Conservation (phyloP, 2,329 filamentous ascomycete genomes). For the Fusarium aywerte region DNA sequence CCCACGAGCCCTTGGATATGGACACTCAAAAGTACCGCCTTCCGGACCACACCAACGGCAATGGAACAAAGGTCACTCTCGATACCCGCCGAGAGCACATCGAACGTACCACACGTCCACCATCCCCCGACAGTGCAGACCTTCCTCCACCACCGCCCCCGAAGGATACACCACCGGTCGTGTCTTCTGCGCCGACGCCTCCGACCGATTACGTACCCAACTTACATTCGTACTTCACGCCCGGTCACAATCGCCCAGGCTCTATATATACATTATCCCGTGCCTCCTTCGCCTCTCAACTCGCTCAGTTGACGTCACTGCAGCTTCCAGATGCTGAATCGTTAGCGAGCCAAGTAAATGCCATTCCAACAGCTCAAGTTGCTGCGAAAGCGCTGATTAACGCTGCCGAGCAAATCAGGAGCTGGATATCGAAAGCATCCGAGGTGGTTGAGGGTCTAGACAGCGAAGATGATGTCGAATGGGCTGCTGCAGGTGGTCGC, state of each 20-base stretch:
- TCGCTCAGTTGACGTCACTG: slow-evolving; percentile 90
- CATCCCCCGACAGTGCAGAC: slow-evolving; percentile 51
- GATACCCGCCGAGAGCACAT: slow-evolving; percentile 69
- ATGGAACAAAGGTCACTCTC: slow-evolving; percentile 72
- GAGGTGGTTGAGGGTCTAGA: slow-evolving; percentile 90
- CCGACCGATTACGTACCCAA: slow-evolving; percentile 61
- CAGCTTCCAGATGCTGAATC: slow-evolving; percentile 87
- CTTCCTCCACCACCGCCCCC: slow-evolving; percentile 55
- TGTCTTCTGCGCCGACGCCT: slow-evolving; percentile 44
- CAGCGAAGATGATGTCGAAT: slow-evolving; percentile 96
- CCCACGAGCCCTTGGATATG: slow-evolving; percentile 66
- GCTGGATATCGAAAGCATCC: slow-evolving; percentile 92
- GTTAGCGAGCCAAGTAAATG: slow-evolving; percentile 82
- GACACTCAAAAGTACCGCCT: slow-evolving; percentile 80
- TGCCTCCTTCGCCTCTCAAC: slow-evolving; percentile 90
- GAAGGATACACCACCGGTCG: slow-evolving; percentile 54
- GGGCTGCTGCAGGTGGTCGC: slow-evolving; percentile 88
- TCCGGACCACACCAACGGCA: slow-evolving; percentile 75
- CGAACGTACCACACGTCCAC: slow-evolving; percentile 59
- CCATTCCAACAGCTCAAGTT: slow-evolving; percentile 85
- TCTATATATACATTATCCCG: slow-evolving; percentile 95
- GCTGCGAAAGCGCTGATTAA: slow-evolving; percentile 85
- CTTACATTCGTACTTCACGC: slow-evolving; percentile 72
- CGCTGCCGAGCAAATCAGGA: slow-evolving; percentile 89
- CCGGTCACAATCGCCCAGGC: slow-evolving; percentile 74